These are phyloP conservation scores for Crithidia fasciculata DNA, from an alignment of 208 protist genomes.

Conservation along the genomic window DNA sequence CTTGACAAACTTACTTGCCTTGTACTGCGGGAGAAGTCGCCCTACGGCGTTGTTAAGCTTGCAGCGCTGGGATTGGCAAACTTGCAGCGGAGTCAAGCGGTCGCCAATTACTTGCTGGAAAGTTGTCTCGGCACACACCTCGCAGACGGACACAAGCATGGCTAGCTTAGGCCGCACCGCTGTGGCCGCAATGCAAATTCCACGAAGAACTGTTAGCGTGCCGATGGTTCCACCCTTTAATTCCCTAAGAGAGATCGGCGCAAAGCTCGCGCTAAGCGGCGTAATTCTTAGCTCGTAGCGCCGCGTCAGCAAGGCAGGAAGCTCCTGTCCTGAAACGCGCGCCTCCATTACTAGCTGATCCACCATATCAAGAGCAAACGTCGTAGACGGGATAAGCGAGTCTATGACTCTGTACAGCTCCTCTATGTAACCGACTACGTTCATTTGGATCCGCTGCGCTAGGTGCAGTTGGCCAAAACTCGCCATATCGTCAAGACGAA, in stretches of 20 bases:
- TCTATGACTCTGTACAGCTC: slow-evolving; percentile 82
- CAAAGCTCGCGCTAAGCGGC: slow-evolving; percentile 46
- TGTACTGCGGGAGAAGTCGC: slow-evolving; percentile 82
- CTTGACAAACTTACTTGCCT: slow-evolving; percentile 87
- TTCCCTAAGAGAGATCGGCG: slow-evolving; percentile 68
- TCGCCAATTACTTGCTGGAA: slow-evolving; percentile 92
- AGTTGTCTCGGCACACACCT: slow-evolving; percentile 88
- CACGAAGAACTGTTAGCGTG: slow-evolving; percentile 79
- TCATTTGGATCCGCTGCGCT: slow-evolving; percentile 87
- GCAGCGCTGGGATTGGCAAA: slow-evolving; percentile 90
- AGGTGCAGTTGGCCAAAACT: slow-evolving; percentile 75
- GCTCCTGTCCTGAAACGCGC: slow-evolving; percentile 55
- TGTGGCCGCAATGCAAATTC: slow-evolving; percentile 90
- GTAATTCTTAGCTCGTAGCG: slow-evolving; percentile 79
- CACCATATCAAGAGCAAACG: slow-evolving; percentile 61
- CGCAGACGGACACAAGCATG: slow-evolving; percentile 89
- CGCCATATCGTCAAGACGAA: slow-evolving; percentile 74
- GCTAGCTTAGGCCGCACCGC: slow-evolving; percentile 84
- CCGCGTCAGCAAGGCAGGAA: slow-evolving; percentile 69
- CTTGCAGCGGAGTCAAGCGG: slow-evolving; percentile 76
- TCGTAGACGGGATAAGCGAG: slow-evolving; percentile 58
- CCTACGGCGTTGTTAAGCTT: slow-evolving; percentile 85
- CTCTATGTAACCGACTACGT: slow-evolving; percentile 84
- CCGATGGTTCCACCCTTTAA: slow-evolving; percentile 79
- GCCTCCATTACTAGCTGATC: slow-evolving; percentile 78